Conservation (phyloP, 441 rosid genomes). For the California macrophylla region DNA sequence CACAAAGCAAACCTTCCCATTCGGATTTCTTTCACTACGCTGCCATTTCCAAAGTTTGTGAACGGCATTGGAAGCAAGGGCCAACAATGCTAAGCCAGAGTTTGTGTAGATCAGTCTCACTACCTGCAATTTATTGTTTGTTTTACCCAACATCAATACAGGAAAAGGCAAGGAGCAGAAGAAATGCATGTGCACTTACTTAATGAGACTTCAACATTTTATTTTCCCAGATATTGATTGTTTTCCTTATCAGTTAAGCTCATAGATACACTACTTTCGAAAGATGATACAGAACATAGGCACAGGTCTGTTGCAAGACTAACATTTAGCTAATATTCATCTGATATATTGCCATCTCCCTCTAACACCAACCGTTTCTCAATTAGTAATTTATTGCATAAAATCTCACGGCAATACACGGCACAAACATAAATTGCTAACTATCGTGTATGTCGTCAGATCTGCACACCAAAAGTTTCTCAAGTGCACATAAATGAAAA, state of each 20-base stretch:
- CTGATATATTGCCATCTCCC: not conserved
- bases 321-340: not conserved
- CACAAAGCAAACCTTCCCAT: conserved; percentile 48
- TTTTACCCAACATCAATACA: conserved; percentile 2
- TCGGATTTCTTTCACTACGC: conserved; percentile 45
- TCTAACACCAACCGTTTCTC: not conserved
- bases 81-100: conserved; percentile 58
- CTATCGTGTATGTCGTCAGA: not conserved
- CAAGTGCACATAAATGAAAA: not conserved
- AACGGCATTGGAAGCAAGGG: conserved; percentile 69
- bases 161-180: not conserved
- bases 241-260: not conserved
- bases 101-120: conserved; percentile 64
- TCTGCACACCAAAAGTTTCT: not conserved
- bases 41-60: conserved; percentile 91
- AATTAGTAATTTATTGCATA: not conserved
- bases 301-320: not conserved
- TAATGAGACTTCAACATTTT: not conserved
- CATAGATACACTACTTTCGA: not conserved
- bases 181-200: not conserved
- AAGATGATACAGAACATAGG: not conserved
- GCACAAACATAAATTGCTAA: not conserved
- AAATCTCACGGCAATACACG: not conserved
- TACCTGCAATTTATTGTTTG: conserved; percentile 37
- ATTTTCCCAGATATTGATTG: not conserved